phyloP scores from a whole-genome alignment of 768 basidiomycete species.

The Podaxis sp. region DNA sequence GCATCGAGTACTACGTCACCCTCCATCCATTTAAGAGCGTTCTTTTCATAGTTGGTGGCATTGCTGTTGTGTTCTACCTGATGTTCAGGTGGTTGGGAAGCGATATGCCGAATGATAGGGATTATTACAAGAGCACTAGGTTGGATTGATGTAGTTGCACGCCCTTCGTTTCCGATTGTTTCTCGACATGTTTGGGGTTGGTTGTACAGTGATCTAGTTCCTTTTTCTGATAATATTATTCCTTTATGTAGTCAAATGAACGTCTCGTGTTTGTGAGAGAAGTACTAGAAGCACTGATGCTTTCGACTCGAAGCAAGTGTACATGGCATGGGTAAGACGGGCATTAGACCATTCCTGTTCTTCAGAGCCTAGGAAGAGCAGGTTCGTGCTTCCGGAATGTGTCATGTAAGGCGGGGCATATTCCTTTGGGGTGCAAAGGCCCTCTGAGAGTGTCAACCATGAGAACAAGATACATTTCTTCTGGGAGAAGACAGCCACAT shows the following conservation, averaged over 20 bases:
- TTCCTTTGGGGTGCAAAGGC: too few species aligned
- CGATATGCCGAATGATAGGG: conserved; percentile 18
- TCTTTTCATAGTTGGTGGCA: conserved; percentile 27
- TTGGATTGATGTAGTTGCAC: conserved; percentile 3
- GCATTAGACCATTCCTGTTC: too few species aligned
- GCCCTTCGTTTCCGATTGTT: neutral
- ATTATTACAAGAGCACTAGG: conserved; percentile 8
- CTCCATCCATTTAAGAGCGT: conserved; percentile 34
- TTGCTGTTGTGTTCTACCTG: conserved; percentile 30
- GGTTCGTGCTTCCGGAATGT: too few species aligned
- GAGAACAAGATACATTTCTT: too few species aligned
- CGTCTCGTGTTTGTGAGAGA: too few species aligned
- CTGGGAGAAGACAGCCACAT: too few species aligned
- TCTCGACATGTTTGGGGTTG: neutral
- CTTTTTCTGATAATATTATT: neutral
- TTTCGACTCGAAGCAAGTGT: too few species aligned
- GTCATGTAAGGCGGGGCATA: too few species aligned
- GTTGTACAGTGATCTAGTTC: neutral
- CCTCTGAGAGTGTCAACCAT: too few species aligned
- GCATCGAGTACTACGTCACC: conserved; percentile 36
- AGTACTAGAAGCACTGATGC: too few species aligned
- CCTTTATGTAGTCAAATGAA: neutral
- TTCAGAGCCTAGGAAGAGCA: too few species aligned
- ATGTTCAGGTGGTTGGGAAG: conserved; percentile 26
- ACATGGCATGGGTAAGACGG: too few species aligned